Evolutionary conservation across 768 basidiomycete species (phyloP).

Genomic region (Lenzites betulinus): DNA sequence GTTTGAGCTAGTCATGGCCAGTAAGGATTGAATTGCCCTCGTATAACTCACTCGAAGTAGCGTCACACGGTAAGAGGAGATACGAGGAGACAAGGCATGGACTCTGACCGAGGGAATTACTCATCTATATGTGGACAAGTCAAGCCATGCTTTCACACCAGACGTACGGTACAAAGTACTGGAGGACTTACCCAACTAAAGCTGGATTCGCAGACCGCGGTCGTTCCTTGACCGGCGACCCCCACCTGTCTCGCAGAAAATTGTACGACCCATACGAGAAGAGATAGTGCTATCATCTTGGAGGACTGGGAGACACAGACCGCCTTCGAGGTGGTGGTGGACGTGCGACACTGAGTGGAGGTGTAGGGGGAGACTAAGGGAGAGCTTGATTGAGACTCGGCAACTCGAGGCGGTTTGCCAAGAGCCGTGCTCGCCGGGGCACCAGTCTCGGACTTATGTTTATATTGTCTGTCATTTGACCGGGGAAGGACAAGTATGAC

Average conservation of each 20-base stretch:
- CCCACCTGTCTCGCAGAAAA: not conserved
- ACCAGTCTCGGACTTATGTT: not conserved
- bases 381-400: no score
- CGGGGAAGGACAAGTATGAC: not conserved
- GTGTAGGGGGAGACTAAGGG: not conserved
- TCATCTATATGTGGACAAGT: constrained; percentile 5
- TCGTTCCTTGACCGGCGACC: not conserved
- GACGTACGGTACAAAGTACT: no score
- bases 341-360: not conserved
- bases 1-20: not conserved
- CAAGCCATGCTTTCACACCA: not conserved
- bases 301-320: not conserved
- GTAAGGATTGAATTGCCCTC: no score
- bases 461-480: not conserved
- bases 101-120: constrained; percentile 11
- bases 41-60: not conserved
- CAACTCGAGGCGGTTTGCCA: not conserved
- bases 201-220: not conserved
- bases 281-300: not conserved
- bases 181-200: not conserved
- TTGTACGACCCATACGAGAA: not conserved
- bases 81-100: constrained; percentile 16
- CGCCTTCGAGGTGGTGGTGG: not conserved
- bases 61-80: constrained; percentile 9
- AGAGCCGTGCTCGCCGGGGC: not conserved